Evolutionary conservation across 75 land plant species (phyloP).

Genomic region (Pinus tabuliformis): DNA sequence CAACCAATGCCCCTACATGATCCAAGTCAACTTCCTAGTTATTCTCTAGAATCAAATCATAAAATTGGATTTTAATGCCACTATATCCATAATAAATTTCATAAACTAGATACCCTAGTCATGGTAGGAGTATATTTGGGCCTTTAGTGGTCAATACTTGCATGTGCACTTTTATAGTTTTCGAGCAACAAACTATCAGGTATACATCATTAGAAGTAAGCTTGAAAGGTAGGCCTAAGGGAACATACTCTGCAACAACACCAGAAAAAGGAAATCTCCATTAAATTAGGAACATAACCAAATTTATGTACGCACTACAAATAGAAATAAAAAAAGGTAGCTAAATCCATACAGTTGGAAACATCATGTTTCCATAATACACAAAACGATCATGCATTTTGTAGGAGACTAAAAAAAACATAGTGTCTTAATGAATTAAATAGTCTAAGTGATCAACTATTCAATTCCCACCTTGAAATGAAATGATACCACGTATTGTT

Average conservation of each 20-base stretch:
- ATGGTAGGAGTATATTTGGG: conserved; percentile 36
- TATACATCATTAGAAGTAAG: conserved; percentile 27
- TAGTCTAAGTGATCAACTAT: too few relatives aligned
- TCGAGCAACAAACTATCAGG: conserved; percentile 42
- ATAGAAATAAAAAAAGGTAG: too few relatives aligned
- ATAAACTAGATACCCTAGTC: conserved; percentile 46
- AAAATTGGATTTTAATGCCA: conserved; percentile 25
- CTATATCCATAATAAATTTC: conserved; percentile 22
- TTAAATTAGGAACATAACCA: not conserved
- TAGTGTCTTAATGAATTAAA: too few relatives aligned
- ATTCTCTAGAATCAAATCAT: too few relatives aligned
- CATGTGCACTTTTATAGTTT: conserved; percentile 35
- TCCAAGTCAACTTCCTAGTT: too few relatives aligned
- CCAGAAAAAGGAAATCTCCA: conserved; percentile 13
- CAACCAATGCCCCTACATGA: too few relatives aligned
- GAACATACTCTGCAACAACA: conserved; percentile 40
- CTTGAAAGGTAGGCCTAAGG: conserved; percentile 18
- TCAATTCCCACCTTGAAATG: too few relatives aligned
- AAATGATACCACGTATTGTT: too few relatives aligned
- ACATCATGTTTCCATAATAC: not conserved
- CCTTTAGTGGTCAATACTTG: conserved; percentile 25
- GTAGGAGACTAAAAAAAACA: too few relatives aligned
- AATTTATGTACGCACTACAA: too few relatives aligned
- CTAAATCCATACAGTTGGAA: too few relatives aligned
- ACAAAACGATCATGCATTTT: too few relatives aligned